Percentiles rank a stretch among this genome's conserved stretches.
Evolutionary conservation across 176 grass and related monocot genomes (phyloP).

Genomic region (Cenchrus purpureus): DNA sequence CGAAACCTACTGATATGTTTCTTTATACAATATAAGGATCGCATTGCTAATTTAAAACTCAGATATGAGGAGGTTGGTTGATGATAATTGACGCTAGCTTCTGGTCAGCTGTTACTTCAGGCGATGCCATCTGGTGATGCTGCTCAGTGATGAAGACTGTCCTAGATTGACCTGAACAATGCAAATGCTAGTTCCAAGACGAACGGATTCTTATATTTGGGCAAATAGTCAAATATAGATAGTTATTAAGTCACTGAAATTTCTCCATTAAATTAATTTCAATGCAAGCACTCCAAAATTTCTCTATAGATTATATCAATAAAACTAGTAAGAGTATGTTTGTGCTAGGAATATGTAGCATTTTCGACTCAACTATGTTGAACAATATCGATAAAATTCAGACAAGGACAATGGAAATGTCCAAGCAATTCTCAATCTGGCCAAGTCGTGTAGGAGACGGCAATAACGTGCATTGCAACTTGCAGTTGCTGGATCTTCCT

Average conservation of each 20-base stretch:
- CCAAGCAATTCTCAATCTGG: neutral
- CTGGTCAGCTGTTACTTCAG: neutral
- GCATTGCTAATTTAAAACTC: neutral
- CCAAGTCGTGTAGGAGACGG: neutral
- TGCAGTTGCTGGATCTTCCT: neutral
- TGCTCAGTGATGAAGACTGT: neutral
- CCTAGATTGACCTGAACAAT: slow-evolving; percentile 11
- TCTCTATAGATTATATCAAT: neutral
- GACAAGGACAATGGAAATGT: slow-evolving; percentile 16
- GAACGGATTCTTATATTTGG: neutral
- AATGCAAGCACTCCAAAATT: too few relatives aligned
- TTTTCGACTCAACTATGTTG: neutral
- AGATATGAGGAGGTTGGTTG: neutral
- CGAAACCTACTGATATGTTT: slow-evolving; percentile 6
- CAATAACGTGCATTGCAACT: neutral
- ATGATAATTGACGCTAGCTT: neutral
- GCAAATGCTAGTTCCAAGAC: neutral
- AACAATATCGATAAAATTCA: neutral
- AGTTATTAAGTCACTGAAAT: too few relatives aligned
- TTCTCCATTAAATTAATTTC: too few relatives aligned
- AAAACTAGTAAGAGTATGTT: neutral
- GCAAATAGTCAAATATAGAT: neutral
- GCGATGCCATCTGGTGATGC: neutral
- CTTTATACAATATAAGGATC: neutral
- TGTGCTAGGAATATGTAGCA: neutral